Percentiles rank a stretch among this genome's conserved stretches.
phyloP scores from a whole-genome alignment of 495 filamentous ascomycete genomes.

The Xylaria cubensis region DNA sequence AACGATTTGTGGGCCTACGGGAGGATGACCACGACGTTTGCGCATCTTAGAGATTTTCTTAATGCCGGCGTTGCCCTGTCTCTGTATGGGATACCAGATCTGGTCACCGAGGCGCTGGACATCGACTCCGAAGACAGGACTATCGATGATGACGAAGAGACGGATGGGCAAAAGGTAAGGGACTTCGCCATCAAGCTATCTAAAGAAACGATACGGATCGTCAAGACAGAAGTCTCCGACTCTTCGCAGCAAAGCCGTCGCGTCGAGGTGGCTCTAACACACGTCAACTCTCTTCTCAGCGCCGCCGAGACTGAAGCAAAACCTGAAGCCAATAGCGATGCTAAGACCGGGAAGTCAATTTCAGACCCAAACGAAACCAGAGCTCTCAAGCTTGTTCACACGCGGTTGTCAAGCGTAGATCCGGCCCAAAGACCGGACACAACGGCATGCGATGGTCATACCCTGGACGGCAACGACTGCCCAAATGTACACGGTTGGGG shows the following conservation, averaged over 20 bases:
- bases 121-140: neutral
- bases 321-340: neutral
- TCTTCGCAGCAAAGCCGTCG: conserved; percentile 11
- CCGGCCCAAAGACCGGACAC: neutral
- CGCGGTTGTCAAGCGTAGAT: neutral
- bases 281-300: conserved; percentile 14
- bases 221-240: conserved; percentile 6
- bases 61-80: conserved; percentile 10
- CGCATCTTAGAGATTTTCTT: neutral
- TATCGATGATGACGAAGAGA: neutral
- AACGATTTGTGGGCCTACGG: neutral
- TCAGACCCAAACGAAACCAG: neutral
- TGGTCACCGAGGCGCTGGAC: conserved; percentile 8
- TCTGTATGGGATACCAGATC: neutral
- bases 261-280: conserved; percentile 10
- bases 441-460: conserved; percentile 3
- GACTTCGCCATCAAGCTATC: neutral
- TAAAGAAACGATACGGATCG: neutral
- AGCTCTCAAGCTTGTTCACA: neutral
- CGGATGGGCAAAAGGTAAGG: neutral
- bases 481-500: neutral
- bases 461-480: neutral
- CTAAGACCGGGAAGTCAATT: neutral
- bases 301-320: neutral
- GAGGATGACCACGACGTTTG: neutral